Conservation (phyloP, 352 stramenopile species). For the Phytophthora syringae region DNA sequence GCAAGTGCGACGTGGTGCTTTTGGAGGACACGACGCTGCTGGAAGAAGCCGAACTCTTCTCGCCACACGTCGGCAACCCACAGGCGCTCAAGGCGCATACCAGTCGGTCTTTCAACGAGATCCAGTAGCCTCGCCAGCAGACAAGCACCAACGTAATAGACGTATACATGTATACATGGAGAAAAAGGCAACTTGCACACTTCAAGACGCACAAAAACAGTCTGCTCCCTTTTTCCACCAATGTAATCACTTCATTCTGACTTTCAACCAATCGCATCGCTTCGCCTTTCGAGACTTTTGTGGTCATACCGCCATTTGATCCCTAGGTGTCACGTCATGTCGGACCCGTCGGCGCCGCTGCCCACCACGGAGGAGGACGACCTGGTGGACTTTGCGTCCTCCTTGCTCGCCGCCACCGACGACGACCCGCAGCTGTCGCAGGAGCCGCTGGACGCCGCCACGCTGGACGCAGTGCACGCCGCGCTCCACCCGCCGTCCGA, state of each 20-base stretch:
- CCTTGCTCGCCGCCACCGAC: constrained; percentile 46
- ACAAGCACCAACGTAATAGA: not conserved
- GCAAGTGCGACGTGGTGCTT: constrained; percentile 40
- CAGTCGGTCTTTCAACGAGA: constrained; percentile 30
- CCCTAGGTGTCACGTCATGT: constrained; percentile 5
- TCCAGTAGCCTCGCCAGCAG: constrained; percentile 14
- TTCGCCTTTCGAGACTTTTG: not conserved
- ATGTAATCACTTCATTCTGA: not conserved
- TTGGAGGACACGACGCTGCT: constrained; percentile 41
- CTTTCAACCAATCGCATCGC: not conserved
- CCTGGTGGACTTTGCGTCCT: constrained; percentile 47
- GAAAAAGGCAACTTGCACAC: not conserved
- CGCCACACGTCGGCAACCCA: constrained; percentile 55
- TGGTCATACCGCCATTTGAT: constrained; percentile 12
- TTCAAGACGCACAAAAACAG: too few relatives aligned
- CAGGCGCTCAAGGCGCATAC: constrained; percentile 37
- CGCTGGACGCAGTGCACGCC: constrained; percentile 50
- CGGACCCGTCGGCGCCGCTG: constrained; percentile 26
- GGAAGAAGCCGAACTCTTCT: constrained; percentile 73
- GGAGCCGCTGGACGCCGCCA: constrained; percentile 36
- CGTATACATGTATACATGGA: not conserved
- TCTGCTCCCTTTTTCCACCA: constrained; percentile 9
- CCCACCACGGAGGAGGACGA: constrained; percentile 37
- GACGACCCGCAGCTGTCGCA: constrained; percentile 29
- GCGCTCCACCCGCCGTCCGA: constrained; percentile 33